Conservation (phyloP, 2,329 filamentous ascomycete genomes). For the Atkinsonella texensis region DNA sequence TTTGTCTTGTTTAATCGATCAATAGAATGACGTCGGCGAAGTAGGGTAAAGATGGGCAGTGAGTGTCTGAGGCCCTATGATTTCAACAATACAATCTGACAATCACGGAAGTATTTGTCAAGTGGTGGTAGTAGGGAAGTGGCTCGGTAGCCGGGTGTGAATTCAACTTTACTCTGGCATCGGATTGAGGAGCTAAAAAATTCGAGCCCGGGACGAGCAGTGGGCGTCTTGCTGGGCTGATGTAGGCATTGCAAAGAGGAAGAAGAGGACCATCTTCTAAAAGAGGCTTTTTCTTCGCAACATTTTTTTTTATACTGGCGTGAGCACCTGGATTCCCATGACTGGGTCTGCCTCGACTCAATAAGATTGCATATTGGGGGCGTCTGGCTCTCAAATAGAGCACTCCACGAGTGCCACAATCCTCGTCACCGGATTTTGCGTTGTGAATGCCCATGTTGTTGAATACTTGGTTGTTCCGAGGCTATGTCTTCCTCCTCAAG, state of each 20-base stretch:
- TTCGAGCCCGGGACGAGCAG: constrained; percentile 13
- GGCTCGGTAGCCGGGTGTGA: not conserved
- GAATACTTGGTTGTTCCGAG: no score
- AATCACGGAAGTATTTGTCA: not conserved
- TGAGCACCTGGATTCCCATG: not conserved
- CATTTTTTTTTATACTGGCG: not conserved
- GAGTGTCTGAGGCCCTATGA: constrained; percentile 8
- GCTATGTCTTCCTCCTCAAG: no score
- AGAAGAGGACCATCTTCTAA: not conserved
- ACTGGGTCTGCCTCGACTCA: not conserved
- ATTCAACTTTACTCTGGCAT: not conserved
- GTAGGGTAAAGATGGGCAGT: constrained; percentile 9
- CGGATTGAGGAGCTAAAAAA: not conserved
- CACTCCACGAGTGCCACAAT: not conserved
- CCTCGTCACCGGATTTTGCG: not conserved
- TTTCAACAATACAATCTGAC: constrained; percentile 10
- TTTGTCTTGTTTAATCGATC: not conserved
- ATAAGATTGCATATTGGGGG: not conserved
- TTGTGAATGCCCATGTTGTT: not conserved
- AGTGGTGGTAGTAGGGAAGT: not conserved
- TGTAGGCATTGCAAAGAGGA: not conserved
- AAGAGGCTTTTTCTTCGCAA: not conserved
- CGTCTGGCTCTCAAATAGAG: not conserved
- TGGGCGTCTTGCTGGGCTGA: constrained; percentile 13
- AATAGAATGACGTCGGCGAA: not conserved